Percentiles rank a stretch among this genome's conserved stretches.
These are phyloP conservation scores for Hyphopichia pseudoburtonii DNA, from an alignment of 1,139 yeast genomes.

Conservation along the genomic window DNA sequence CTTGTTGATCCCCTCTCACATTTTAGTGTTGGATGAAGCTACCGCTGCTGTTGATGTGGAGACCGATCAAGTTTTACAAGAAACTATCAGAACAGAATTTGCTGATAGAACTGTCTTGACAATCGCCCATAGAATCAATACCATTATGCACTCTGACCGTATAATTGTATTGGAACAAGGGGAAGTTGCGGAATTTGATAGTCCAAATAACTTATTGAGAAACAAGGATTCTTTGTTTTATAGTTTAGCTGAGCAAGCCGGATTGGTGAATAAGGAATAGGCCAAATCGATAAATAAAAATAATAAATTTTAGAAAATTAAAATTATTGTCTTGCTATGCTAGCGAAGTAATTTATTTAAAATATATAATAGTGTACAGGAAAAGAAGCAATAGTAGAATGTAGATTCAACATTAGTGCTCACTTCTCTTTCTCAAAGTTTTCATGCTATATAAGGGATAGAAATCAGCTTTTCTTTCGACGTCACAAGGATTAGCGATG, in stretches of 20 bases:
- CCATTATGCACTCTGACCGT: constrained; percentile 87
- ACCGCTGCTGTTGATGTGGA: constrained; percentile 98
- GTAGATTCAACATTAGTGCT: constrained; percentile 39
- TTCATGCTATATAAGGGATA: constrained; percentile 66
- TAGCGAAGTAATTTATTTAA: neutral
- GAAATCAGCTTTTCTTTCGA: constrained; percentile 41
- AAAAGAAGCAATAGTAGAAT: too few relatives aligned
- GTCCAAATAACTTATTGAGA: constrained; percentile 68
- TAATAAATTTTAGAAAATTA: too few relatives aligned
- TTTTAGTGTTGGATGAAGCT: constrained; percentile 89
- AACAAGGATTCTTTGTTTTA: constrained; percentile 72
- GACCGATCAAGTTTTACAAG: constrained; percentile 84
- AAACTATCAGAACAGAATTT: constrained; percentile 82
- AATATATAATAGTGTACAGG: neutral
- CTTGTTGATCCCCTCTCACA: constrained; percentile 71
- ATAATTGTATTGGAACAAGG: constrained; percentile 88
- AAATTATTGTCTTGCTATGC: too few relatives aligned
- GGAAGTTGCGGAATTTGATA: constrained; percentile 80
- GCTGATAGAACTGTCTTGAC: constrained; percentile 88
- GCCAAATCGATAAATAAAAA: neutral
- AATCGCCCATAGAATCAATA: constrained; percentile 92
- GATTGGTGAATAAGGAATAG: constrained; percentile 33
- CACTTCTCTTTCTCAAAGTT: constrained; percentile 79
- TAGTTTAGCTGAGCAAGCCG: constrained; percentile 73
- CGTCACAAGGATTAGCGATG: constrained; percentile 30